These are phyloP conservation scores for Daedaleopsis sinensis DNA, from an alignment of 768 basidiomycete genomes.

Conservation along the genomic window DNA sequence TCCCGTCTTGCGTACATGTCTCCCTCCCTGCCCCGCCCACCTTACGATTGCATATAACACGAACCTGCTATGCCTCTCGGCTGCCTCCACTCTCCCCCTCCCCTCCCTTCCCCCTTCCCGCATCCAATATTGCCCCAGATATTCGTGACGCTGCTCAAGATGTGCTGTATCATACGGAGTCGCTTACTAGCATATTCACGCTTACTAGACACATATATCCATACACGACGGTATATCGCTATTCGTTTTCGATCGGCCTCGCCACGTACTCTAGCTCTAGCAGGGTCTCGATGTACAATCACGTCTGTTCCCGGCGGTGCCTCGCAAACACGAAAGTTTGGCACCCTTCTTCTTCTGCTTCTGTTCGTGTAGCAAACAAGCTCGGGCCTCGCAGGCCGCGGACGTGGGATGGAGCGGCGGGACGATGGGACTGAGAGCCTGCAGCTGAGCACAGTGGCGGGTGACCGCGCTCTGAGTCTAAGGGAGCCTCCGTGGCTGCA, in stretches of 20 bases:
- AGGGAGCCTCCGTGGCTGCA: too few relatives aligned
- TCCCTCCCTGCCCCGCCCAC: background rate
- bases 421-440: background rate
- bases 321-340: background rate
- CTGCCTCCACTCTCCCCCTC: background rate
- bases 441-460: background rate
- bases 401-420: background rate
- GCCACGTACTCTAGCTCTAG: background rate
- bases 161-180: conserved; percentile 22
- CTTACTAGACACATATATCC: conserved; percentile 23
- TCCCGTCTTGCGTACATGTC: conserved; percentile 14
- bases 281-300: background rate
- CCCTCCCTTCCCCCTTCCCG: background rate
- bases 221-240: conserved; percentile 29
- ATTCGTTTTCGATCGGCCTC: background rate
- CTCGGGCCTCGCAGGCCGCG: too few relatives aligned
- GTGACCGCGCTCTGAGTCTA: too few relatives aligned
- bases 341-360: background rate
- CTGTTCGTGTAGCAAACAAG: too few relatives aligned
- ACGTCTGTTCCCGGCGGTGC: background rate
- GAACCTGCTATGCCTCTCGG: background rate
- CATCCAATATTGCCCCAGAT: conserved; percentile 7
- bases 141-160: background rate
- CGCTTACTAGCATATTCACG: conserved; percentile 23
- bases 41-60: background rate